These are phyloP conservation scores for Cyberlindnera galapagoensis DNA, from an alignment of 805 yeast genomes.

Conservation along the genomic window DNA sequence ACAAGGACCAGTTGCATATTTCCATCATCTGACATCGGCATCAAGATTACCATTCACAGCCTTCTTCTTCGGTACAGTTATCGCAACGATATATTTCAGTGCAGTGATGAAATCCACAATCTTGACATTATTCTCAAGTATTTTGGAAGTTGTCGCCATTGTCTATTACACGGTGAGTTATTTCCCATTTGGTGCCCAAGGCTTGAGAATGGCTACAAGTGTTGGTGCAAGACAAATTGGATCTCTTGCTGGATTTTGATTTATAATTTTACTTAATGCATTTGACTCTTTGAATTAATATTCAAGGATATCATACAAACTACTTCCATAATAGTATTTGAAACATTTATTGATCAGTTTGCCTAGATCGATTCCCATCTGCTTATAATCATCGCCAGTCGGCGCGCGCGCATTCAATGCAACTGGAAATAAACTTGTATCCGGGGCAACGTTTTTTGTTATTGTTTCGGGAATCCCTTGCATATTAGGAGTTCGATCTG, in stretches of 20 bases:
- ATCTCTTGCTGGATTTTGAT: slow-evolving; percentile 15
- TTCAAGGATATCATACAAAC: no score
- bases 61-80: slow-evolving; percentile 75
- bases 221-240: slow-evolving; percentile 45
- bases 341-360: no score
- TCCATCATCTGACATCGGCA: slow-evolving; percentile 64
- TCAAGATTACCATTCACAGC: slow-evolving; percentile 75
- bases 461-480: no score
- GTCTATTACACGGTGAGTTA: slow-evolving; percentile 85
- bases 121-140: slow-evolving; percentile 67
- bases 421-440: no score
- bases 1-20: slow-evolving; percentile 86
- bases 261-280: no score
- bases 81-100: slow-evolving; percentile 73
- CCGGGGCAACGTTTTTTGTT: no score
- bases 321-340: no score
- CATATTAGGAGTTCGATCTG: no score
- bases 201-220: slow-evolving; percentile 49
- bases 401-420: no score
- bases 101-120: slow-evolving; percentile 62
- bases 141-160: slow-evolving; percentile 80
- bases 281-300: no score
- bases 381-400: no score
- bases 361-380: no score
- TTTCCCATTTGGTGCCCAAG: slow-evolving; percentile 92